Evolutionary conservation across 768 basidiomycete genomes (phyloP).

Genomic region (Rhizopogon sp.): DNA sequence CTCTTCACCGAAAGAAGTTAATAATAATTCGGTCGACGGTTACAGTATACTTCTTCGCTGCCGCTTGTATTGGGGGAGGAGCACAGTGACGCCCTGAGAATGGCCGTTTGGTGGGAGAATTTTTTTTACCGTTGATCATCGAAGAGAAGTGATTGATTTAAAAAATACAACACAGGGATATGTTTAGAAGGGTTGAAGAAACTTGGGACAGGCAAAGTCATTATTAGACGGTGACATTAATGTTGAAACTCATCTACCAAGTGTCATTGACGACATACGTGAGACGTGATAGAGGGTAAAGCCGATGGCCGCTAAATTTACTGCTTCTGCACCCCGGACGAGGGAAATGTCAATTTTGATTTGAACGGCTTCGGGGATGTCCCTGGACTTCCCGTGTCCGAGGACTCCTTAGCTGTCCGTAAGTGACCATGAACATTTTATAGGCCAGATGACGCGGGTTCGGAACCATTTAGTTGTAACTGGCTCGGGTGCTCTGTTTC

Average conservation of each 20-base stretch:
- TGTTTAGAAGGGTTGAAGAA: neutral
- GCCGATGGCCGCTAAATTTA: neutral
- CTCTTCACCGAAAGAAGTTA: neutral
- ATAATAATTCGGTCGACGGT: neutral
- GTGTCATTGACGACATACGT: neutral
- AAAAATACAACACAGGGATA: neutral
- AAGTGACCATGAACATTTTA: neutral
- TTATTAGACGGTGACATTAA: neutral
- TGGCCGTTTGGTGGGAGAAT: neutral
- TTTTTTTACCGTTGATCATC: neutral
- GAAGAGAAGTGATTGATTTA: neutral
- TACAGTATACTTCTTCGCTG: neutral
- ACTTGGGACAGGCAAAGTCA: neutral
- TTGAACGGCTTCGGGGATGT: neutral
- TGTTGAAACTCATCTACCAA: neutral
- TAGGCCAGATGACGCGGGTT: neutral
- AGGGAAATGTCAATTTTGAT: neutral
- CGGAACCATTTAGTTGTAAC: neutral
- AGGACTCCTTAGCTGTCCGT: neutral
- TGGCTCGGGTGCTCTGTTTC: neutral
- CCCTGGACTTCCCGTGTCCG: neutral
- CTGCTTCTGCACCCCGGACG: neutral
- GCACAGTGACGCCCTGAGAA: neutral
- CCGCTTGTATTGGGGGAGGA: neutral
- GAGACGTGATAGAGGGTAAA: neutral